Conservation (phyloP, 257 asterid species). For the Leonotis leonurus region DNA sequence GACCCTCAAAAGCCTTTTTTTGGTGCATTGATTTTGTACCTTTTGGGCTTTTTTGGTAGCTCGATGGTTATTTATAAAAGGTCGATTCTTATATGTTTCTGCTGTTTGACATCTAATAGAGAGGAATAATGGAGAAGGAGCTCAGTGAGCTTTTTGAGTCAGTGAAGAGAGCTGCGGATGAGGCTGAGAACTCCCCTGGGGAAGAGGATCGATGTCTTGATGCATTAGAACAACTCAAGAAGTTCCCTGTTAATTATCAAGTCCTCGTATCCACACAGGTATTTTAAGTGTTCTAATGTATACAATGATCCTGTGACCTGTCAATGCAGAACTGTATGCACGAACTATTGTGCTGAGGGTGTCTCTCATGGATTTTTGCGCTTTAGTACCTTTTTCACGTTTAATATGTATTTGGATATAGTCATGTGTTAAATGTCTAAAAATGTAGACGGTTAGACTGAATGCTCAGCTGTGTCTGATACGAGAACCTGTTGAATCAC, state of each 20-base stretch:
- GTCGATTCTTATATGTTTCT: neutral
- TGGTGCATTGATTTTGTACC: neutral
- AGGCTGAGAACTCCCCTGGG: constrained; percentile 42
- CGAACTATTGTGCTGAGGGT: neutral
- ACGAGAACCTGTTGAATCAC: neutral
- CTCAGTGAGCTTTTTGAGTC: constrained; percentile 64
- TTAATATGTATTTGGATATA: neutral
- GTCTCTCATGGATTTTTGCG: neutral
- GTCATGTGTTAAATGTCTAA: neutral
- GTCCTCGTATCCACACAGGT: constrained; percentile 92
- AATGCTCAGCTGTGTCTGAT: neutral
- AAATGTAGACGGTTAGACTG: neutral
- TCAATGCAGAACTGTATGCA: neutral
- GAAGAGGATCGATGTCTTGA: constrained; percentile 68
- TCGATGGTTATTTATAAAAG: neutral
- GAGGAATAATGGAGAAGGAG: constrained; percentile 71
- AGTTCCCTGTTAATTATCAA: constrained; percentile 76
- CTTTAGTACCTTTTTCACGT: neutral
- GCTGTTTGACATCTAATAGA: constrained; percentile 13
- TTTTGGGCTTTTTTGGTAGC: neutral
- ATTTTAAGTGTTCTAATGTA: neutral
- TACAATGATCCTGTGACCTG: neutral
- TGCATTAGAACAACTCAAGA: constrained; percentile 56
- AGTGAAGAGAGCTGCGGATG: constrained; percentile 79
- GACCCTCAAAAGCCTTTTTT: neutral